Conservation (phyloP, 2,329 filamentous ascomycete genomes). For the Amesomyces nigricolor region DNA sequence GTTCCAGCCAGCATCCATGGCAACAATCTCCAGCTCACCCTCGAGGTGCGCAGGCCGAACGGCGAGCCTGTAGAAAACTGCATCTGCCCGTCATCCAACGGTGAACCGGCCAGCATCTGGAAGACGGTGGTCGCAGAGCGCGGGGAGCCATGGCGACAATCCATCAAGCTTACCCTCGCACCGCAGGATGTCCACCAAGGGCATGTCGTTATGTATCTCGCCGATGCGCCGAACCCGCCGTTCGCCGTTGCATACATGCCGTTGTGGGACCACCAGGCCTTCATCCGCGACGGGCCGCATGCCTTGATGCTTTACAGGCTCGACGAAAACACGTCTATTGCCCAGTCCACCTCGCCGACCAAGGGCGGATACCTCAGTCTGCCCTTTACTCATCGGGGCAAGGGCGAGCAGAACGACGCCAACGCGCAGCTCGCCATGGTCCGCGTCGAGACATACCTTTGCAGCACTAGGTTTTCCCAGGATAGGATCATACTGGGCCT, state of each 20-base stretch:
- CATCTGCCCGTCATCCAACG: slow-evolving; percentile 82
- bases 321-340: slow-evolving; percentile 78
- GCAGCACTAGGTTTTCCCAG: slow-evolving; percentile 92
- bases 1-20: slow-evolving; percentile 58
- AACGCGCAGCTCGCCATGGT: slow-evolving; percentile 77
- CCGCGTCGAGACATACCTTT: slow-evolving; percentile 76
- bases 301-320: slow-evolving; percentile 80
- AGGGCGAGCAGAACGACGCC: slow-evolving; percentile 65
- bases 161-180: slow-evolving; percentile 71
- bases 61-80: slow-evolving; percentile 83
- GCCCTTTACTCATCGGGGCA: slow-evolving; percentile 68
- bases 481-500: slow-evolving; percentile 80
- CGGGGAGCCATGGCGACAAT: slow-evolving; percentile 82
- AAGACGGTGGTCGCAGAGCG: slow-evolving; percentile 75
- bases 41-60: slow-evolving; percentile 75
- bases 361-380: slow-evolving; percentile 82
- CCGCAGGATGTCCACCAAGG: slow-evolving; percentile 74
- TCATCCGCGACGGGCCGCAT: slow-evolving; percentile 79
- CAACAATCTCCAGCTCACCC: slow-evolving; percentile 74
- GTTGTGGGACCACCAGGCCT: slow-evolving; percentile 86
- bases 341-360: slow-evolving; percentile 55
- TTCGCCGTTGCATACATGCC: slow-evolving; percentile 93
- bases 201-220: slow-evolving; percentile 84
- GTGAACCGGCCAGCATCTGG: slow-evolving; percentile 74
- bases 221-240: slow-evolving; percentile 78